Conservation (phyloP, 2,329 filamentous ascomycete species). For the Fonsecaea nubica region DNA sequence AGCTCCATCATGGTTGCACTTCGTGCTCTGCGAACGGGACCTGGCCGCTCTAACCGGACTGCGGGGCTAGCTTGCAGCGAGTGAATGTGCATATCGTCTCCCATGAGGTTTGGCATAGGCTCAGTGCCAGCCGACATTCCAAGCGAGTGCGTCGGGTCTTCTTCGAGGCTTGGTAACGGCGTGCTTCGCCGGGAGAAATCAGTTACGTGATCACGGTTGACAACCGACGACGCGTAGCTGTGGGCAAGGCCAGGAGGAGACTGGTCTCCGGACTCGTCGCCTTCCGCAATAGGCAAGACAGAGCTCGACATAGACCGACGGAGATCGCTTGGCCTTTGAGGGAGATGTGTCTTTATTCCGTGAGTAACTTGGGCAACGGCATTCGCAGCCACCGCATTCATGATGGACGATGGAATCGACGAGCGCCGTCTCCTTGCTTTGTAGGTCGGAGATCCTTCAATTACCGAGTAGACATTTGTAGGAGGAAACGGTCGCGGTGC, state of each 20-base stretch:
- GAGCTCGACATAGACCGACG: constrained; percentile 89
- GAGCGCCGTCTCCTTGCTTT: constrained; percentile 95
- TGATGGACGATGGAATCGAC: constrained; percentile 83
- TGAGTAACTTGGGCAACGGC: constrained; percentile 55
- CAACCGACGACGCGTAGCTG: constrained; percentile 70
- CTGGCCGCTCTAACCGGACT: constrained; percentile 67
- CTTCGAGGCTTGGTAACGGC: constrained; percentile 83
- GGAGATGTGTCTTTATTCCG: constrained; percentile 59
- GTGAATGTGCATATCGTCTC: constrained; percentile 66
- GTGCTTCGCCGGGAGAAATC: constrained; percentile 85
- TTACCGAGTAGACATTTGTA: constrained; percentile 90
- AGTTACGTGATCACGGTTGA: constrained; percentile 81
- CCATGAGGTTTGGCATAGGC: constrained; percentile 69
- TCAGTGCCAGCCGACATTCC: constrained; percentile 69
- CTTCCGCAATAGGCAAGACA: constrained; percentile 79
- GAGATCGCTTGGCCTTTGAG: constrained; percentile 85
- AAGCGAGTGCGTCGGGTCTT: constrained; percentile 77
- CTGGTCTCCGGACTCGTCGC: constrained; percentile 77
- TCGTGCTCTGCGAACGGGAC: constrained; percentile 84
- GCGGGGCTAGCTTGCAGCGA: constrained; percentile 63
- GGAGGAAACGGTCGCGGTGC: constrained; percentile 70
- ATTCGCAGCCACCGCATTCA: constrained; percentile 68
- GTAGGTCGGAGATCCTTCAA: constrained; percentile 97
- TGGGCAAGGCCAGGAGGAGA: constrained; percentile 79
- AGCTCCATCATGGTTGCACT: constrained; percentile 97